Evolutionary conservation across 2,329 filamentous ascomycete species (phyloP).

Genomic region (Knoxdaviesia capensis): DNA sequence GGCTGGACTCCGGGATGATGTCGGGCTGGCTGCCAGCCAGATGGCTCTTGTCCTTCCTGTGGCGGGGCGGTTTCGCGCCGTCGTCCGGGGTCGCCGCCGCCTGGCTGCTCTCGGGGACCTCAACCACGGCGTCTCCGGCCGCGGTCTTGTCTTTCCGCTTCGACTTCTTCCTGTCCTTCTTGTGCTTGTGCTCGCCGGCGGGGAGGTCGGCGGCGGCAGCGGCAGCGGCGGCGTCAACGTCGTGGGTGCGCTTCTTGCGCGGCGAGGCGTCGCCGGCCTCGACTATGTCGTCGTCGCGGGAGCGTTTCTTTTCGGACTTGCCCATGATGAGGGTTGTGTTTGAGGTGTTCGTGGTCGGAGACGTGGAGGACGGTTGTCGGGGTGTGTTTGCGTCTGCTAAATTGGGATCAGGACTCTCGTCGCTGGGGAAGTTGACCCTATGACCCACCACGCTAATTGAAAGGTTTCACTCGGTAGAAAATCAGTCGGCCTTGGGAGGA

Average conservation of each 20-base stretch:
- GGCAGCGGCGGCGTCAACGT: conserved; percentile 9
- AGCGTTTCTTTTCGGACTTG: conserved; percentile 22
- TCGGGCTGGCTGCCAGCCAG: not conserved
- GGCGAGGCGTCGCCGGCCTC: conserved; percentile 16
- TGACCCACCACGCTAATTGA: too few relatives aligned
- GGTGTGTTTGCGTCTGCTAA: too few relatives aligned
- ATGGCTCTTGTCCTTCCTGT: conserved; percentile 1
- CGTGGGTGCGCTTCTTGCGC: conserved; percentile 27
- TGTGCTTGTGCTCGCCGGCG: conserved; percentile 13
- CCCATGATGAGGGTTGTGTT: conserved; percentile 2
- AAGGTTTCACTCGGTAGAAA: too few relatives aligned
- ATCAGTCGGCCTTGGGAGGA: too few relatives aligned
- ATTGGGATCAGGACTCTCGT: too few relatives aligned
- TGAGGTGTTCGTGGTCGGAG: too few relatives aligned
- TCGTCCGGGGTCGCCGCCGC: not conserved
- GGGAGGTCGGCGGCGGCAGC: conserved; percentile 8
- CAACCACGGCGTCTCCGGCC: conserved; percentile 1
- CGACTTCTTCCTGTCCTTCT: conserved; percentile 15
- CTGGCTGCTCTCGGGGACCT: not conserved
- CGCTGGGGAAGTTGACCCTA: too few relatives aligned
- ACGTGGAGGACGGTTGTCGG: too few relatives aligned
- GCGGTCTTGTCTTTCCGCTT: conserved; percentile 11
- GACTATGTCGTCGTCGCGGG: conserved; percentile 17
- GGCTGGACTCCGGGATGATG: not conserved
- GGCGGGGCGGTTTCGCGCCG: not conserved